These are phyloP conservation scores for Suillus ampliporus DNA, from an alignment of 768 basidiomycete species.

Conservation along the genomic window DNA sequence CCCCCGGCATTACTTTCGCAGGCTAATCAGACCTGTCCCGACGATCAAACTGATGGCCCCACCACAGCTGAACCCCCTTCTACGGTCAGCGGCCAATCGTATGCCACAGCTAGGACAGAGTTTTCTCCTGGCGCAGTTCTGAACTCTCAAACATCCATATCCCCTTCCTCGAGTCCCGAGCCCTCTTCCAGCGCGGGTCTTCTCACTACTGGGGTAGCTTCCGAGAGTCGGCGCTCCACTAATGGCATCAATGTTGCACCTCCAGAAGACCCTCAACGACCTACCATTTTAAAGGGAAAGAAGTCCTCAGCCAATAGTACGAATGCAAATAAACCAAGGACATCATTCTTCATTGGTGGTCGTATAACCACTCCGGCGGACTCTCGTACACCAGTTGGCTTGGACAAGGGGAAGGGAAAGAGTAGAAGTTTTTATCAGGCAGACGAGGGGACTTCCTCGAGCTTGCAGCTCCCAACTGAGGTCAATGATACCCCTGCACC, in stretches of 20 bases:
- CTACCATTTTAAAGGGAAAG: slow-evolving; percentile 29
- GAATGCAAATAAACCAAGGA: neutral
- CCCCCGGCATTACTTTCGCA: slow-evolving; percentile 3
- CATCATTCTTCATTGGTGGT: slow-evolving; percentile 1
- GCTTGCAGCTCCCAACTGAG: neutral
- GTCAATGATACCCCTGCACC: slow-evolving; percentile 48
- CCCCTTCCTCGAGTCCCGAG: neutral
- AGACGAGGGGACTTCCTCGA: slow-evolving; percentile 3
- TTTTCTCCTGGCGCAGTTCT: neutral
- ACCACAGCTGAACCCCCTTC: neutral
- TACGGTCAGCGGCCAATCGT: slow-evolving; percentile 13
- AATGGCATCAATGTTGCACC: slow-evolving; percentile 11
- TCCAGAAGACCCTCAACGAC: slow-evolving; percentile 19
- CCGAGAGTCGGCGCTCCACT: slow-evolving; percentile 16
- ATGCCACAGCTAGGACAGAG: neutral
- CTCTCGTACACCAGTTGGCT: slow-evolving; percentile 4
- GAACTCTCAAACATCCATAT: neutral
- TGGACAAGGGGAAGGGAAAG: slow-evolving; percentile 31
- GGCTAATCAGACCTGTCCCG: neutral
- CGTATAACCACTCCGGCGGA: neutral
- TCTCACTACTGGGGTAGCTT: slow-evolving; percentile 18
- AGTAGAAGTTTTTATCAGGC: slow-evolving; percentile 29
- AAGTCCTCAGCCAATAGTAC: neutral
- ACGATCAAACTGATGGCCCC: slow-evolving; percentile 7
- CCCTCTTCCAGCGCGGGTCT: slow-evolving; percentile 33